Evolutionary conservation across 345 rosid species (phyloP).

Genomic region (Lepidium sativum): DNA sequence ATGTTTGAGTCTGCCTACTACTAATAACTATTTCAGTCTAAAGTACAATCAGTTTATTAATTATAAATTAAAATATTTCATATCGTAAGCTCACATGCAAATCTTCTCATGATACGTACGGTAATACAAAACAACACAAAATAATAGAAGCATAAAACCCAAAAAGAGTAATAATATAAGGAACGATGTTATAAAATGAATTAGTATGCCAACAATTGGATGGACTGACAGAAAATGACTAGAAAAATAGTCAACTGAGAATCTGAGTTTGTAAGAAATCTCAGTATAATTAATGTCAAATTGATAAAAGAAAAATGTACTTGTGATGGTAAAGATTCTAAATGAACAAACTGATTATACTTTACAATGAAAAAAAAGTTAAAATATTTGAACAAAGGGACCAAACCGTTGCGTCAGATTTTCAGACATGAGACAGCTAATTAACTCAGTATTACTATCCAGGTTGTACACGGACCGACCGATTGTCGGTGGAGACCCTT

Average conservation of each 20-base stretch:
- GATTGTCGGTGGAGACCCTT: slow-evolving; percentile 30
- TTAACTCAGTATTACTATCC: not conserved
- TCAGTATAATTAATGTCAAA: not conserved
- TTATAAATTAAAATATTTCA: too few relatives aligned
- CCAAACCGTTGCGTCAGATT: slow-evolving; percentile 13
- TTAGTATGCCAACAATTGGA: not conserved
- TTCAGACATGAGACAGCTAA: not conserved
- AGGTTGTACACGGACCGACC: slow-evolving; percentile 6
- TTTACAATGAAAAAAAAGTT: not conserved
- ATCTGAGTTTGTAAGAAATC: not conserved
- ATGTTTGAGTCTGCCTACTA: too few relatives aligned
- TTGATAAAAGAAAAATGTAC: not conserved
- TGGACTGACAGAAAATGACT: not conserved
- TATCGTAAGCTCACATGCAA: too few relatives aligned
- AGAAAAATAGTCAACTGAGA: not conserved
- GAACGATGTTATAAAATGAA: not conserved
- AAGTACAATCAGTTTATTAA: too few relatives aligned
- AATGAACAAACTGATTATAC: not conserved
- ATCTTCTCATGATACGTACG: not conserved
- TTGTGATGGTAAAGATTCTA: not conserved
- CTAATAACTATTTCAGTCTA: too few relatives aligned
- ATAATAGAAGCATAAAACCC: too few relatives aligned
- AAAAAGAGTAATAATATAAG: too few relatives aligned
- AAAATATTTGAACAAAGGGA: not conserved
- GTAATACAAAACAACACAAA: not conserved